phyloP scores from a whole-genome alignment of 208 protist species.

The Phytomonas sp. region DNA sequence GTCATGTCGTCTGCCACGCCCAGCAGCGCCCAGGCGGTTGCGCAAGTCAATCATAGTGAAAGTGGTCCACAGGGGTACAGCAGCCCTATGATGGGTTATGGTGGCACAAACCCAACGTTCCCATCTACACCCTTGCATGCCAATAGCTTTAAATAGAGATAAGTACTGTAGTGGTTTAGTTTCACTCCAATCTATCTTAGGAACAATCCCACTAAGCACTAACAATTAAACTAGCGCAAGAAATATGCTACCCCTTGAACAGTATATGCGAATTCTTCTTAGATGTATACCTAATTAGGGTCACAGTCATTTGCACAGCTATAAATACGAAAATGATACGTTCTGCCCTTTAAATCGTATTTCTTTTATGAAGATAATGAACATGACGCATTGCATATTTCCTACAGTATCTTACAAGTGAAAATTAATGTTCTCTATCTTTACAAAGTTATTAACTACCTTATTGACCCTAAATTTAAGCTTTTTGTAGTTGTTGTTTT shows the following conservation, averaged over 20 bases:
- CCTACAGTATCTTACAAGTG: not conserved
- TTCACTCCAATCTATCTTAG: not conserved
- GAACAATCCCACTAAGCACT: not conserved
- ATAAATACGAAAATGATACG: not conserved
- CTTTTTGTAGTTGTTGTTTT: not conserved
- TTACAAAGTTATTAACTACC: not conserved
- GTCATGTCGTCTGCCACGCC: constrained; percentile 65
- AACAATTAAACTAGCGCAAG: not conserved
- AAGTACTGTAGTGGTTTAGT: not conserved
- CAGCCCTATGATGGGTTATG: constrained; percentile 28
- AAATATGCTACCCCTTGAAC: not conserved
- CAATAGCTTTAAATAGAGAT: not conserved
- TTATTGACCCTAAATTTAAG: constrained; percentile 4
- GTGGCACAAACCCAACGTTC: constrained; percentile 15
- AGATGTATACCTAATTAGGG: not conserved
- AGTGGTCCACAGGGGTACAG: constrained; percentile 14
- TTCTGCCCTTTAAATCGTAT: not conserved
- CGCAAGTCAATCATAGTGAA: constrained; percentile 21
- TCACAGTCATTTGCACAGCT: not conserved
- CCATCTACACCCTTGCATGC: constrained; percentile 24
- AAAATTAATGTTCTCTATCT: constrained; percentile 1
- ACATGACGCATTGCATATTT: not conserved
- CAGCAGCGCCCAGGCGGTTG: constrained; percentile 40
- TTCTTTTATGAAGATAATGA: not conserved
- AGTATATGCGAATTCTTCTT: not conserved